Evolutionary conservation across 352 stramenopile genomes (phyloP).

Genomic region (Phytophthora nicotianae): DNA sequence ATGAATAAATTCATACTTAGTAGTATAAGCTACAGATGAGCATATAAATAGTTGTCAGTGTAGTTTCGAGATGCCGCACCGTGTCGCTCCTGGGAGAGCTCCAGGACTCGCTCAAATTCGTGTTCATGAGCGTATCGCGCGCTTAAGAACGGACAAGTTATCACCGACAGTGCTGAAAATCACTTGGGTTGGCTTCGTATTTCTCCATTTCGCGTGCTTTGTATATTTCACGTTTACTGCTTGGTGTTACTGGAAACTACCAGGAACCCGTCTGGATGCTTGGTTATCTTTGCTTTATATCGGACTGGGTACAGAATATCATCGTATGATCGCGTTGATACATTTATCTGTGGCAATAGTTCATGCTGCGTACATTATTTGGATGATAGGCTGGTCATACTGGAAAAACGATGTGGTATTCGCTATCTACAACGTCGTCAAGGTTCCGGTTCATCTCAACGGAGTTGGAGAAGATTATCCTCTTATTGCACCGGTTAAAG

Average conservation of each 20-base stretch:
- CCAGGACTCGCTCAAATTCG: slow-evolving; percentile 21
- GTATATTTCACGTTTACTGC: slow-evolving; percentile 29
- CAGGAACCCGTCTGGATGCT: slow-evolving; percentile 26
- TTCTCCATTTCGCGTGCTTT: slow-evolving; percentile 32
- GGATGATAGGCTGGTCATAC: slow-evolving; percentile 31
- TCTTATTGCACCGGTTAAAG: slow-evolving; percentile 9
- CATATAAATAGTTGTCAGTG: too few relatives aligned
- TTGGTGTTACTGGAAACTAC: slow-evolving; percentile 37
- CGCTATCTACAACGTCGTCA: slow-evolving; percentile 31
- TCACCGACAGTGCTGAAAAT: slow-evolving; percentile 18
- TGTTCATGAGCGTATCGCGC: slow-evolving; percentile 5
- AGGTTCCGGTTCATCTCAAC: background rate
- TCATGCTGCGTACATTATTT: slow-evolving; percentile 27
- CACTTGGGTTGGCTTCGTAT: slow-evolving; percentile 25
- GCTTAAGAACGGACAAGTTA: slow-evolving; percentile 22
- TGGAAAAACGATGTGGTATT: slow-evolving; percentile 31
- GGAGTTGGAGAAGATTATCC: slow-evolving; percentile 4
- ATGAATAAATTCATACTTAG: too few relatives aligned
- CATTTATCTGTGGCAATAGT: slow-evolving; percentile 20
- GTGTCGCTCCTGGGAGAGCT: slow-evolving; percentile 1
- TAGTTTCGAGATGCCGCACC: slow-evolving; percentile 22
- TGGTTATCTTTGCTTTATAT: slow-evolving; percentile 38
- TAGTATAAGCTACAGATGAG: too few relatives aligned
- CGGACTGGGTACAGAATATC: slow-evolving; percentile 26
- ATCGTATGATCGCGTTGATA: slow-evolving; percentile 15